Conservation (phyloP, 2,329 filamentous ascomycete genomes). For the Penicillium aurantiogriseum region DNA sequence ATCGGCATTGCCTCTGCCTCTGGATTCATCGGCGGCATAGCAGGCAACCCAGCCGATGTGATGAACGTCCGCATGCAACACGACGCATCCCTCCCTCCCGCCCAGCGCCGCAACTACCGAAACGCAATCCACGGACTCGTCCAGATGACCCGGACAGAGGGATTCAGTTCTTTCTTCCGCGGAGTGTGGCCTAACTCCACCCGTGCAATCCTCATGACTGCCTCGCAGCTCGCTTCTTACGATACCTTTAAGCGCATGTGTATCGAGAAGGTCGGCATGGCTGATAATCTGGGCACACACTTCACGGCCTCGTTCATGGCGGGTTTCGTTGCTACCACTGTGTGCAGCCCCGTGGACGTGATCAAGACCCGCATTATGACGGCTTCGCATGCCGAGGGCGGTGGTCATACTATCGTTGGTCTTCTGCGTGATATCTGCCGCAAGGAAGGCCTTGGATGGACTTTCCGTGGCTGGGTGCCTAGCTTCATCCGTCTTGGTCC, state of each 20-base stretch:
- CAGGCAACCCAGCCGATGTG: constrained; percentile 92
- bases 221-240: constrained; percentile 63
- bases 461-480: constrained; percentile 66
- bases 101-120: constrained; percentile 80
- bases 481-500: constrained; percentile 66
- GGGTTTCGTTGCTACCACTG: constrained; percentile 65
- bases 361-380: constrained; percentile 67
- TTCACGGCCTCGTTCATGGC: constrained; percentile 62
- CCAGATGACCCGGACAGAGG: constrained; percentile 85
- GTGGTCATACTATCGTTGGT: constrained; percentile 46
- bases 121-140: constrained; percentile 83
- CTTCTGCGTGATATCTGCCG: constrained; percentile 55
- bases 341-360: constrained; percentile 66
- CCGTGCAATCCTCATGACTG: constrained; percentile 65
- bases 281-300: constrained; percentile 60
- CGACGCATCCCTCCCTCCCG: constrained; percentile 71
- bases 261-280: constrained; percentile 52
- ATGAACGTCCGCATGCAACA: constrained; percentile 99
- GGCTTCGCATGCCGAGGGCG: constrained; percentile 45
- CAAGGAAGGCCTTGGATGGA: constrained; percentile 61
- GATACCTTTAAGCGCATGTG: constrained; percentile 62
- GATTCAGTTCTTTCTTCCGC: constrained; percentile 71
- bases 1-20: constrained; percentile 79
- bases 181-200: constrained; percentile 66
- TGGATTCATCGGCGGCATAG: constrained; percentile 83